phyloP scores from a whole-genome alignment of 805 yeast genomes.

The Lipomyces chichibuensis region DNA sequence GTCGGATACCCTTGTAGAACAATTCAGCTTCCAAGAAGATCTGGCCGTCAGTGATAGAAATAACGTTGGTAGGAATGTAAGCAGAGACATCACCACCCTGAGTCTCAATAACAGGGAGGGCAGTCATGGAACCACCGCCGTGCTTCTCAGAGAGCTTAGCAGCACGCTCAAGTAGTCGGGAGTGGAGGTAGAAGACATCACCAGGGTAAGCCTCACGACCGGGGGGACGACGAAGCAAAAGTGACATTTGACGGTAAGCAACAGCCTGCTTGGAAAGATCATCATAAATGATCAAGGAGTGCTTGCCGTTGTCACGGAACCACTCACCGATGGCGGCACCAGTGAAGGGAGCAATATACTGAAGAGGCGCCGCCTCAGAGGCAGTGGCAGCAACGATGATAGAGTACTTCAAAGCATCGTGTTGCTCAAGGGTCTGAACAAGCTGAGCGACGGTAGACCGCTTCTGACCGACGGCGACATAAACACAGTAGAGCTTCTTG shows the following conservation, averaged over 20 bases:
- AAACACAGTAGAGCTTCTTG: conserved; percentile 99
- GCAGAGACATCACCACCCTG: conserved; percentile 99
- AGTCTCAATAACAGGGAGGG: conserved; percentile 95
- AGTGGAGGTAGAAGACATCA: conserved; percentile 95
- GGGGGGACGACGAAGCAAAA: conserved; percentile 95
- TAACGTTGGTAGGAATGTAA: conserved; percentile 96
- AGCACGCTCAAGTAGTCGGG: conserved; percentile 94
- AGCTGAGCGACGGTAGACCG: conserved; percentile 99
- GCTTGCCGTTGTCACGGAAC: conserved; percentile 99
- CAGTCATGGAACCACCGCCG: conserved; percentile 95
- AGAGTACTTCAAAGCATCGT: conserved; percentile 97
- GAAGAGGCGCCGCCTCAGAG: conserved; percentile 99
- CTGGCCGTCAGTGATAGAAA: conserved; percentile 97
- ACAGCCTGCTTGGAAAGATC: conserved; percentile 99
- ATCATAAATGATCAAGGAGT: conserved; percentile 95
- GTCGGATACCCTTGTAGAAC: conserved; percentile 99
- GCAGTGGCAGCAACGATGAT: conserved; percentile 99
- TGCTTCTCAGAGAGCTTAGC: conserved; percentile 89
- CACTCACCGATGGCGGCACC: conserved; percentile 99
- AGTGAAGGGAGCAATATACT: conserved; percentile 99
- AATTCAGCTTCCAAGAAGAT: conserved; percentile 99
- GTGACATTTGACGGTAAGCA: conserved; percentile 99
- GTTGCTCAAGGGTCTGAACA: conserved; percentile 97
- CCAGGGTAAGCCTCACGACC: conserved; percentile 98
- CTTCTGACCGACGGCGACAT: conserved; percentile 99